Evolutionary conservation across 2,329 filamentous ascomycete species (phyloP), one percentile per base, ranked within the genome.

Genomic region (Penicillium italicum): DNA sequence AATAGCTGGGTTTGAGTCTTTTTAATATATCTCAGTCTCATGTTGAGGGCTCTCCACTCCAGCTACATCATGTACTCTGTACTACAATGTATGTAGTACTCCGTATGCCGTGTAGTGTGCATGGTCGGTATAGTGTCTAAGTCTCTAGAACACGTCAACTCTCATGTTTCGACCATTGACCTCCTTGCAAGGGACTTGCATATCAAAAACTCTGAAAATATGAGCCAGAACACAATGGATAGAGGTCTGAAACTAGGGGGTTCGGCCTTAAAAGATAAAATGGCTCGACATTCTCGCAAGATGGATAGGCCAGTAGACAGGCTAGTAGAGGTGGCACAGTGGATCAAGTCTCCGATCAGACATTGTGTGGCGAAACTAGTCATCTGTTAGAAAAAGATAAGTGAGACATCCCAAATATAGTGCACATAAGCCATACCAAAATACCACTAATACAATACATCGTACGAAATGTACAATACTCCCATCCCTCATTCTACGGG

Each of bases 331-430:
- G 47, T 50, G 33, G 20, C 12, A 55, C 47, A 16, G 53, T 55
- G 53, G 53, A 51, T 33, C 40, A 26, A 37, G 50, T 37, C 24
- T 46, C 38, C 41, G 30, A 53, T 26, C 37, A 49, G 24, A 53
- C 36, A 26, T n/a, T 26, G 7, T 37, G 53, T 55, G 53, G 53
- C 53, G 7, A 49, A 55, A 30, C 28, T 40, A 36, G 44, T 51
- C 53, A 55, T 55, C 47, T 34, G 53, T 26, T 16, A 26, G 31
- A 26, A 9, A 50, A 50, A 50, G 36, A 33, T 16, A 47, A 37
- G 34, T 55, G 53, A 55, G 53, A 55, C 53, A 55, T 51, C 47
- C 53, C 53, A 55, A 51, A 51, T 51, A 55, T 55, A 55, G 53
- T 37, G n/a, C 38, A 31, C 40, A 26, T 28, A 24, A 14, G 33